phyloP scores from a whole-genome alignment of 2,329 filamentous ascomycete genomes.

The Cytospora chrysosperma region DNA sequence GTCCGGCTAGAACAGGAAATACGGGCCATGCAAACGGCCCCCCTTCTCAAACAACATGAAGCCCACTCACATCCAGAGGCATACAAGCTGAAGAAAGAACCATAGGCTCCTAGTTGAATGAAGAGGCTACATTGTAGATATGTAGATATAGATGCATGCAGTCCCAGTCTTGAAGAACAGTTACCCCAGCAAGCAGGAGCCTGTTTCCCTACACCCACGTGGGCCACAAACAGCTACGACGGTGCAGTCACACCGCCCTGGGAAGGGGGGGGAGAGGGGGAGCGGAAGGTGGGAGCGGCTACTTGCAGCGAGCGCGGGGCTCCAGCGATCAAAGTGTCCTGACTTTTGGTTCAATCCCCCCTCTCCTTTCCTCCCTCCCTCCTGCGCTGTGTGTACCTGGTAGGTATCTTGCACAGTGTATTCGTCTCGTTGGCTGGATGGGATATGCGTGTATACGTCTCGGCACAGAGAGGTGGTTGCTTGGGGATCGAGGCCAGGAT shows the following conservation, averaged over 20 bases:
- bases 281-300: background rate
- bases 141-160: too few species aligned
- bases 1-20: background rate
- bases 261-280: too few species aligned
- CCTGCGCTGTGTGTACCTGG: background rate
- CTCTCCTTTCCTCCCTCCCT: too few species aligned
- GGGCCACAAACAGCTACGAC: background rate
- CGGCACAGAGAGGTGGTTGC: background rate
- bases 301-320: slow-evolving; percentile 2
- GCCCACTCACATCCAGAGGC: too few species aligned
- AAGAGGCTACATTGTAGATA: too few species aligned
- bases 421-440: background rate
- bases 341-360: background rate
- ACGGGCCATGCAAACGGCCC: background rate
- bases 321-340: background rate
- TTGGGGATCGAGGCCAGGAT: background rate
- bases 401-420: slow-evolving; percentile 14
- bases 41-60: background rate
- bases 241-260: background rate
- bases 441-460: background rate
- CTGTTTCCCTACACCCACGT: background rate
- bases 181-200: background rate
- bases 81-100: too few species aligned
- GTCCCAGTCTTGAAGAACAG: background rate
- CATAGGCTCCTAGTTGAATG: too few species aligned